phyloP scores from a whole-genome alignment of 805 yeast species.

The Clavispora phyllophila region DNA sequence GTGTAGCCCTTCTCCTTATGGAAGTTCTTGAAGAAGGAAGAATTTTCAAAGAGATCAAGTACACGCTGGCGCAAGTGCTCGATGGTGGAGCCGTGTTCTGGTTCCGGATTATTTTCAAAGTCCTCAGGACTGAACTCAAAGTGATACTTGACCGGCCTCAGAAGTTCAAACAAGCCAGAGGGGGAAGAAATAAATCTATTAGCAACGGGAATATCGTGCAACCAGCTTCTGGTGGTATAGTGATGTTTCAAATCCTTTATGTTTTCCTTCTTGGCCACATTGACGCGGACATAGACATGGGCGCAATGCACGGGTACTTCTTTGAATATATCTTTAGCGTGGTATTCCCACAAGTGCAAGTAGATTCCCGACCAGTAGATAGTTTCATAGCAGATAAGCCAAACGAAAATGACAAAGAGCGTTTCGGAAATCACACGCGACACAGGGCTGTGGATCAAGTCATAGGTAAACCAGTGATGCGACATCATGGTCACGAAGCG shows the following conservation, averaged over 20 bases:
- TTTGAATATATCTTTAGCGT: constrained; percentile 58
- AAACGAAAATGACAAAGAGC: constrained; percentile 10
- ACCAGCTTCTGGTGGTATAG: constrained; percentile 26
- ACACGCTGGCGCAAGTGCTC: constrained; percentile 55
- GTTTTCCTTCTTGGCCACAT: constrained; percentile 24
- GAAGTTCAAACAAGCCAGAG: constrained; percentile 13
- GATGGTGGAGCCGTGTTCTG: constrained; percentile 67
- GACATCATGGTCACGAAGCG: constrained; percentile 7
- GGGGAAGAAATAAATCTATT: constrained; percentile 1
- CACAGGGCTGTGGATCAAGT: constrained; percentile 14
- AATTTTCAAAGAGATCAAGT: constrained; percentile 47
- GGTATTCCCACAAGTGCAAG: constrained; percentile 42
- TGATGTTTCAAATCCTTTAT: constrained; percentile 20
- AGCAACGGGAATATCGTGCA: constrained; percentile 12
- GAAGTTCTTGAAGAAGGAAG: constrained; percentile 22
- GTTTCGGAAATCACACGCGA: constrained; percentile 13
- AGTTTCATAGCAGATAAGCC: constrained; percentile 31
- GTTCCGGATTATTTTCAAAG: constrained; percentile 52
- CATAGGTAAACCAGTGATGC: constrained; percentile 8
- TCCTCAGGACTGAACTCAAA: constrained; percentile 82
- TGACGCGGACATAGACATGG: constrained; percentile 55
- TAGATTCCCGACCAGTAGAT: constrained; percentile 41
- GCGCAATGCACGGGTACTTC: constrained; percentile 79
- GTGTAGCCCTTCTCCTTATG: constrained; percentile 1
- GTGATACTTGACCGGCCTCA: constrained; percentile 46